Evolutionary conservation across 2,329 filamentous ascomycete species (phyloP).

Genomic region (Diaporthe australafricana): DNA sequence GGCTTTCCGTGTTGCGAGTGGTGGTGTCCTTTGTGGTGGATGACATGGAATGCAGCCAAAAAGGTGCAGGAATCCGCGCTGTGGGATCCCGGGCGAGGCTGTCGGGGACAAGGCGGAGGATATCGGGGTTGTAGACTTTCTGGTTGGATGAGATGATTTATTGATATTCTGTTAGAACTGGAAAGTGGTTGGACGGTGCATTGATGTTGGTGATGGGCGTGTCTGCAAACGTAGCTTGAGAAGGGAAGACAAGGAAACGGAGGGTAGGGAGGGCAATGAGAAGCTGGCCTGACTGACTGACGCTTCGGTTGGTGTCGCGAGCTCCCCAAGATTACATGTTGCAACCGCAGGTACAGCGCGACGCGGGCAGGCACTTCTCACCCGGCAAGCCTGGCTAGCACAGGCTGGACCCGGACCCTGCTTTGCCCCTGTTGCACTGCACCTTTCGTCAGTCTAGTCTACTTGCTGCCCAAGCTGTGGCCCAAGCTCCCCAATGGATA

Average conservation of each 20-base stretch:
- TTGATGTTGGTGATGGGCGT: neutral
- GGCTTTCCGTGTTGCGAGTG: conserved; percentile 21
- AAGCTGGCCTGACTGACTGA: conserved; percentile 9
- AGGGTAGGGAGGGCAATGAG: conserved; percentile 8
- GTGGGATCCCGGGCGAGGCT: conserved; percentile 3
- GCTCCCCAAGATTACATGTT: neutral
- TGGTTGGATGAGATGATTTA: neutral
- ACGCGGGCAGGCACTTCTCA: too few relatives aligned
- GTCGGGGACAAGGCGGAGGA: neutral
- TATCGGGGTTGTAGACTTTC: neutral
- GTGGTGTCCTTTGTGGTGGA: conserved; percentile 29
- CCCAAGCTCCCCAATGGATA: conserved; percentile 1
- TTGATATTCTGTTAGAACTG: neutral
- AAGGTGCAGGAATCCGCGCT: conserved; percentile 7
- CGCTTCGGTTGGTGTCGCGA: conserved; percentile 13
- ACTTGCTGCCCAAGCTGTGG: neutral
- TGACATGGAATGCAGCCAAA: conserved; percentile 15
- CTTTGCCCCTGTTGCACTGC: neutral
- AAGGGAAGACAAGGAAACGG: neutral
- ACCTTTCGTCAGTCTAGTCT: neutral
- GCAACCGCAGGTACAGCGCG: too few relatives aligned
- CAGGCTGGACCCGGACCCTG: neutral
- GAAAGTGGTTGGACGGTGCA: neutral
- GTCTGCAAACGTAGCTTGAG: neutral
- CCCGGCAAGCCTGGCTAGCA: too few relatives aligned